Conservation (phyloP, 352 stramenopile genomes). For the Globisporangium orthogonon region DNA sequence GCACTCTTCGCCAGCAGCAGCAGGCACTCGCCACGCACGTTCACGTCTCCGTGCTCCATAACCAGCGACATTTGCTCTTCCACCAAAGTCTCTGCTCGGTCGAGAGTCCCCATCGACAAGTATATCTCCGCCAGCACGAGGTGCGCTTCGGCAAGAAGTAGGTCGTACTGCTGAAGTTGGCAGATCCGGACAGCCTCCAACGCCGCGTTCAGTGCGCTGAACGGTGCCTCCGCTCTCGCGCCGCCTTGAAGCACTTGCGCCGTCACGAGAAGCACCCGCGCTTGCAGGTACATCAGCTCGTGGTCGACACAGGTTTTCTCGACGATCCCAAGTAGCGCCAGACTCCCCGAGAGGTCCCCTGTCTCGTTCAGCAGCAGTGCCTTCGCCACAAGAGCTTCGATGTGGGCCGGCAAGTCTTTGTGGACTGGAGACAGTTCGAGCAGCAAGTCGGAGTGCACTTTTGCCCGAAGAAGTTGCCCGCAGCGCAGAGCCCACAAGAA, state of each 20-base stretch:
- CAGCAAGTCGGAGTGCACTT: constrained; percentile 37
- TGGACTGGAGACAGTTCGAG: constrained; percentile 33
- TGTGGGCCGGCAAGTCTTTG: constrained; percentile 37
- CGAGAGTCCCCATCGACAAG: constrained; percentile 44
- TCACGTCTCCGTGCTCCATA: constrained; percentile 55
- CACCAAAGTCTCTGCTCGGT: constrained; percentile 39
- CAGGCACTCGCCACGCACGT: constrained; percentile 47
- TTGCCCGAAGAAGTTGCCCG: constrained; percentile 30
- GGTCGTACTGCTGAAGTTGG: constrained; percentile 39
- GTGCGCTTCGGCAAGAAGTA: constrained; percentile 53
- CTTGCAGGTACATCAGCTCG: constrained; percentile 37
- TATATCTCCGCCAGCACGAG: constrained; percentile 58
- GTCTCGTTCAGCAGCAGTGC: constrained; percentile 22
- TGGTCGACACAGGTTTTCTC: constrained; percentile 34
- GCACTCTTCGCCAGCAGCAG: constrained; percentile 50
- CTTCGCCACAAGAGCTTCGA: constrained; percentile 34
- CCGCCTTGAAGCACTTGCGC: constrained; percentile 31
- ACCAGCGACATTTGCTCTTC: constrained; percentile 56
- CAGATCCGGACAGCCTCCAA: constrained; percentile 47
- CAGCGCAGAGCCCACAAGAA: constrained; percentile 44
- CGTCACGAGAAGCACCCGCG: constrained; percentile 40
- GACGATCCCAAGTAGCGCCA: constrained; percentile 33
- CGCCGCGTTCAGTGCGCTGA: constrained; percentile 34
- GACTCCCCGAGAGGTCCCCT: constrained; percentile 28
- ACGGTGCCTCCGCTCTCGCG: constrained; percentile 33